These are phyloP conservation scores for Triglochin maritima DNA, from an alignment of 106 monocot genomes.

Conservation along the genomic window DNA sequence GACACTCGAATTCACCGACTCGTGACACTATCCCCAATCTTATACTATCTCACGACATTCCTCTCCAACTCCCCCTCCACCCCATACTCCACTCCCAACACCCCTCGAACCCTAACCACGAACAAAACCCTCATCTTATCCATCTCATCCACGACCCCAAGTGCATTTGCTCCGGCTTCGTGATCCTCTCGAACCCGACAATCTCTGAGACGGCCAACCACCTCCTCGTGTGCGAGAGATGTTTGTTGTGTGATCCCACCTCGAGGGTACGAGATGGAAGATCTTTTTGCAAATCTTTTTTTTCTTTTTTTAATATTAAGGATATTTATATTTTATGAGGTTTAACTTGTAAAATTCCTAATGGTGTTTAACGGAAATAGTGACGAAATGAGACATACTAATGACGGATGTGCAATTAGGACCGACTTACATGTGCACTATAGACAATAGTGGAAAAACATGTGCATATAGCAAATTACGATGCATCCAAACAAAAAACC, in stretches of 20 bases:
- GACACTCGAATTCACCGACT: slow-evolving; percentile 58
- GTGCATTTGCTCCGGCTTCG: slow-evolving; percentile 60
- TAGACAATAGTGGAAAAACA: too few species aligned
- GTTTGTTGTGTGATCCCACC: slow-evolving; percentile 75
- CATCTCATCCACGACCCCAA: slow-evolving; percentile 47
- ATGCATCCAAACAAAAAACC: too few species aligned
- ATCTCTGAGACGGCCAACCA: slow-evolving; percentile 43
- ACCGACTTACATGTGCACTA: too few species aligned
- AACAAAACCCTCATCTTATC: slow-evolving; percentile 95
- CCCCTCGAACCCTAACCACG: slow-evolving; percentile 32
- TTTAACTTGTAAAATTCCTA: too few species aligned
- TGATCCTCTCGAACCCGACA: slow-evolving; percentile 27
- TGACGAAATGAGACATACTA: too few species aligned
- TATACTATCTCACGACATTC: slow-evolving; percentile 49
- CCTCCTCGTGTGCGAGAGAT: slow-evolving; percentile 48
- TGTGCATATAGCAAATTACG: too few species aligned
- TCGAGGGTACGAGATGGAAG: slow-evolving; percentile 39
- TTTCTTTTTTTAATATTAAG: too few species aligned
- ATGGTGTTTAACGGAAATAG: too few species aligned
- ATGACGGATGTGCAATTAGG: too few species aligned
- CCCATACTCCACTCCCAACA: slow-evolving; percentile 50
- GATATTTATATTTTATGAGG: too few species aligned
- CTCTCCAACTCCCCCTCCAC: slow-evolving; percentile 22
- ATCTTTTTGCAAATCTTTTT: too few species aligned
- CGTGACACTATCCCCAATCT: slow-evolving; percentile 67